Evolutionary conservation across 768 basidiomycete genomes (phyloP), one percentile per base, ranked within the genome.

Genomic region (Kwoniella dendrophila): DNA sequence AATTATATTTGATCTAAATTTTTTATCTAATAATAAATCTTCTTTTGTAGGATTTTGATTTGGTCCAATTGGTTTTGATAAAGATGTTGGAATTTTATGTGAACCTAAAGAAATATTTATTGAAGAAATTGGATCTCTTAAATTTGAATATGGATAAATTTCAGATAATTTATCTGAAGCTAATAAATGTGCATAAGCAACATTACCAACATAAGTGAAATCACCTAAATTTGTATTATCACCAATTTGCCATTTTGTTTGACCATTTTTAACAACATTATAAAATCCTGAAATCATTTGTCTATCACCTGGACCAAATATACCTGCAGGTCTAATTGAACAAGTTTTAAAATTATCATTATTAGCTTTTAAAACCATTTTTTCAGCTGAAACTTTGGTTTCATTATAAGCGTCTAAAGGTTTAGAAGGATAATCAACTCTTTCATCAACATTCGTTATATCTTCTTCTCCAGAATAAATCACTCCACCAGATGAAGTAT

Each of bases 171-270:
- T 90, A 82, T 97, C 94, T 22, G 90, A 88, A 11, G 96, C 96
- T 53, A 98, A 85, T 14, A 99, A 81, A 77, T 99, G 96, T 3
- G 93, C 94, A 71, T 89, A 85, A 1, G 93, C 95, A 63, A 95
- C 88, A 77, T 99, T 99, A 56, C 87, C 92, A 70, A 98, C 92
- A 74, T 97, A 97, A 4, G 94, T 96, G 86, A 89, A 93, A 79
- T 98, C 96, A 72, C 90, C 92, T 3, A 98, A 80, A 77, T 98
- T 98, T 66, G 84, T 86, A 80, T 97, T 96, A 80, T 89, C 83
- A 36, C 96, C 96, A 67, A 99, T 87, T 79, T 97, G 94, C 83
- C 91, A 90, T 68, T 90, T 87, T 0, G 92, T 92, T 78, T 96
- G 89, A 18, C 86, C 86, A 44, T 86, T 84, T 71, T 88, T 83